Conservation (phyloP, 1,139 yeast species). For the Suhomyces terraborum region DNA sequence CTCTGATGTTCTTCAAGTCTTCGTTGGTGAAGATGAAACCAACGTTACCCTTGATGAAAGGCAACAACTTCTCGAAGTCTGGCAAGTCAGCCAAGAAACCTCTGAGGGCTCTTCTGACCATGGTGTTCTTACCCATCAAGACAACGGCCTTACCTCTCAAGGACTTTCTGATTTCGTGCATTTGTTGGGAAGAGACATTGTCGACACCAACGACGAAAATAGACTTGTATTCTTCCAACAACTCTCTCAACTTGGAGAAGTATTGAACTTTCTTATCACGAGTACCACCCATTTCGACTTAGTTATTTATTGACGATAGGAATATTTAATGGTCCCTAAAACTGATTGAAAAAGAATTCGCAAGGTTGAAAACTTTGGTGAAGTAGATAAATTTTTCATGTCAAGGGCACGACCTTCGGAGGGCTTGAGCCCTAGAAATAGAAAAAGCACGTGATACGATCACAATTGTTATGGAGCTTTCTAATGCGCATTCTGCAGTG, state of each 20-base stretch:
- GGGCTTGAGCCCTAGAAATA: conserved; percentile 11
- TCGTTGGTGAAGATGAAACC: conserved; percentile 99
- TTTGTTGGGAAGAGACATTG: conserved; percentile 99
- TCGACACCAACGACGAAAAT: conserved; percentile 99
- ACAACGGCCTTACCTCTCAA: conserved; percentile 94
- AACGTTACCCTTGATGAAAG: conserved; percentile 95
- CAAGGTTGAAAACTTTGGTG: conserved; percentile 5
- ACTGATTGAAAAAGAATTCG: conserved; percentile 4
- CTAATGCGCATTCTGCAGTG: too few relatives aligned
- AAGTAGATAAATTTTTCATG: conserved; percentile 12
- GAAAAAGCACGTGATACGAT: background rate
- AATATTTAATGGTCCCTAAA: conserved; percentile 77
- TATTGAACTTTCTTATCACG: conserved; percentile 97
- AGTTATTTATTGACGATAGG: conserved; percentile 71
- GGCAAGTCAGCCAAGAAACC: conserved; percentile 93
- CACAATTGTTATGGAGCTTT: too few relatives aligned
- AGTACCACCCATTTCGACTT: conserved; percentile 99
- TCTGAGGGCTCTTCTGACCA: conserved; percentile 99
- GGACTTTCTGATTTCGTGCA: conserved; percentile 98
- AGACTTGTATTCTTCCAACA: conserved; percentile 95
- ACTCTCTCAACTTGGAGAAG: conserved; percentile 92
- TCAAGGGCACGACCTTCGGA: conserved; percentile 5
- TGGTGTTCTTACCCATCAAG: conserved; percentile 99
- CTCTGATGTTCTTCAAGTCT: conserved; percentile 92
- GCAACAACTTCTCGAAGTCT: conserved; percentile 92